Base-by-base conservation (phyloP, 176 grass and related monocot genomes). In the Aegilops tauschii region DNA sequence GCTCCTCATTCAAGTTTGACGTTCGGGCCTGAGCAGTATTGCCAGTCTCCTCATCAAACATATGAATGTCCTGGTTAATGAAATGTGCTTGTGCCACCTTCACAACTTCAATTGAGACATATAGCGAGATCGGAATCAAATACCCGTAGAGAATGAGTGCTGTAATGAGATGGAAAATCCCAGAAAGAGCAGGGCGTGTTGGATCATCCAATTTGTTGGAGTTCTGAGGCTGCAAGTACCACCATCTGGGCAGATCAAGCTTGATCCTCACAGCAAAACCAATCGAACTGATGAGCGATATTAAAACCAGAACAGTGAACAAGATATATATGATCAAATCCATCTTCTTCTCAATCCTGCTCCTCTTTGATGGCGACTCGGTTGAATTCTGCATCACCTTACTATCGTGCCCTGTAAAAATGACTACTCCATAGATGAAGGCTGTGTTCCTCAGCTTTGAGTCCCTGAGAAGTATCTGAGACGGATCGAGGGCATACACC, bases 371-470 rank as follows among this genome's bases (percentile, higher is more conserved):
- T 17, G 97, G 97, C 0, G 97, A 96, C 36, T 94, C 73, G 0
- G 97, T 99, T 25, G 97, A 88, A 69, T 99, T 99, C 88, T 99
- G 97, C 97, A 99, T 99, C 27, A 99, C 94, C 85, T 99, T 99
- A 42, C 89, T 99, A 36, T 99, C 97, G 87, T 94, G 97, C 12
- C 97, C 97, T 30, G 94, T 90, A 66, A 99, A 99, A 87, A 99
- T 84, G 61, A 96, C 94, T 20, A 96, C 94, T 6, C 87, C 97
- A 82, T 99, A 99, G 83, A 99, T 90, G 54, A 94, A 99, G 18
- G 88, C 49, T 37, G 97, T 99, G 67, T 99, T 99, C 82, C 94
- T 96, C 31, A 99, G 94, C 78, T 99, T 99, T 5, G 97, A 99
- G 86, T 99, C 97, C 77, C 97, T 92, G 14, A 99, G 89, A 81